These are phyloP conservation scores for Spizellomyces sp. DNA, from an alignment of 192 early-diverging fungal species.

Conservation along the genomic window DNA sequence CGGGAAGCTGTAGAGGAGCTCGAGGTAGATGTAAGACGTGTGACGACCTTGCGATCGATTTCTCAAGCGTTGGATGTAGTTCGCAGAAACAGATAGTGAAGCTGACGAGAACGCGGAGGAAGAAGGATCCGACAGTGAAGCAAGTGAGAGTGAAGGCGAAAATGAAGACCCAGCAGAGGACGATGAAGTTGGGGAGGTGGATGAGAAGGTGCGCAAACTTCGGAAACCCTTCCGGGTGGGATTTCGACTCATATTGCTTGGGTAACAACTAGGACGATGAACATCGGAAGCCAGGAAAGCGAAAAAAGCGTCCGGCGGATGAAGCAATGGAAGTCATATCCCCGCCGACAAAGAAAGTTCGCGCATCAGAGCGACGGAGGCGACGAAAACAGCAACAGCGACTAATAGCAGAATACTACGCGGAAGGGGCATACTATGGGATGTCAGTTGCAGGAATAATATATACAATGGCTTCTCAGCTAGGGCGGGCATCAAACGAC, in stretches of 20 bases:
- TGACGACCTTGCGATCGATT: slow-evolving; percentile 13
- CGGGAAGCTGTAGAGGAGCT: slow-evolving; percentile 69
- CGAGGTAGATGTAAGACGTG: slow-evolving; percentile 45
- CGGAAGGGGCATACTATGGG: slow-evolving; percentile 76
- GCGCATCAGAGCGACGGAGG: slow-evolving; percentile 9
- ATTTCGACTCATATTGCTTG: no score
- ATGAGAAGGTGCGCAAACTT: slow-evolving; percentile 3
- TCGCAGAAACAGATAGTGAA: slow-evolving; percentile 33
- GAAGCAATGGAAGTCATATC: not conserved
- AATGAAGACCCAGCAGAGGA: slow-evolving; percentile 41
- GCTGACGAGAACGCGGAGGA: slow-evolving; percentile 39
- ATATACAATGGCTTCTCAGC: slow-evolving; percentile 73
- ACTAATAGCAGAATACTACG: slow-evolving; percentile 77
- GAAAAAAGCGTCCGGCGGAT: not conserved
- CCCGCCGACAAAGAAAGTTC: slow-evolving; percentile 9
- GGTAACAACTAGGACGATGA: not conserved
- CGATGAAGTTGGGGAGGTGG: slow-evolving; percentile 35
- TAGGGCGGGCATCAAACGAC: slow-evolving; percentile 71
- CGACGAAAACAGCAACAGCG: slow-evolving; percentile 34
- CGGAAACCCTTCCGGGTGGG: not conserved
- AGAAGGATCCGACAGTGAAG: slow-evolving; percentile 28
- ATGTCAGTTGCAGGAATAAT: slow-evolving; percentile 71
- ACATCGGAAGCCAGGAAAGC: slow-evolving; percentile 3
- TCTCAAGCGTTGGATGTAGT: slow-evolving; percentile 14
- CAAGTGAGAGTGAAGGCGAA: slow-evolving; percentile 33